Base-by-base conservation (phyloP, 2,329 filamentous ascomycete species). In the Sporothrix euskadiensis region DNA sequence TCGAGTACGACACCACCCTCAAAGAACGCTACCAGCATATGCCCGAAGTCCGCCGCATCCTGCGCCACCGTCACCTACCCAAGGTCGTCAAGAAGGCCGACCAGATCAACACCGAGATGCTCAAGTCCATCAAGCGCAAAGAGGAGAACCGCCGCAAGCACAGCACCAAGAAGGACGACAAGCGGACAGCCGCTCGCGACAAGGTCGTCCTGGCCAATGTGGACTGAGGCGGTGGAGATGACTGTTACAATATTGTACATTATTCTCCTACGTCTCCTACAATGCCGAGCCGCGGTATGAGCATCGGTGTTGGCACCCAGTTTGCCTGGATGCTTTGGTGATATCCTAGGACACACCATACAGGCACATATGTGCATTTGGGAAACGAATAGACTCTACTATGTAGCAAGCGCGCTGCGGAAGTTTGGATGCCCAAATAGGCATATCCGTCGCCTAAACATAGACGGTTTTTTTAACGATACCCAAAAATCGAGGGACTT, bases 81-180 rank as follows among this genome's bases (percentile, higher is more conserved):
- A 93, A 94, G 86, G 90, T 94, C 73, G 90, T 98, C 77, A 98
- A 97, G 90, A 98, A 98, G 88, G 95, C 95, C 4, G 90, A 88
- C 68, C 92, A 97, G 85, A 98, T 98, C 83, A 99, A 99, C 89
- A 84, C 85, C 73, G 94, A 97, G 80, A 96, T 98, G 82, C 82
- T 98, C 78, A 90, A 90, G 82, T 89, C 93, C 47, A 92, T 98
- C 81, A 97, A 97, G 89, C 87, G 93, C 78, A 90, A 90, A 78
- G 93, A 97, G 79, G 96, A 99, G 85, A 99, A 99, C 80, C 93
- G 97, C 83, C 88, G 96, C 77, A 94, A 93, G 82, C 95, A 99
- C 82, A 92, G 90, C 74, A 94, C 92, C 85, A 95, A 96, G 85
- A 91, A 93, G 78, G 89, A 91, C 78, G 86, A 78, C 41, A 79